These are phyloP conservation scores for Cladobotryum mycophilum DNA, from an alignment of 2,329 filamentous ascomycete species.

Conservation along the genomic window DNA sequence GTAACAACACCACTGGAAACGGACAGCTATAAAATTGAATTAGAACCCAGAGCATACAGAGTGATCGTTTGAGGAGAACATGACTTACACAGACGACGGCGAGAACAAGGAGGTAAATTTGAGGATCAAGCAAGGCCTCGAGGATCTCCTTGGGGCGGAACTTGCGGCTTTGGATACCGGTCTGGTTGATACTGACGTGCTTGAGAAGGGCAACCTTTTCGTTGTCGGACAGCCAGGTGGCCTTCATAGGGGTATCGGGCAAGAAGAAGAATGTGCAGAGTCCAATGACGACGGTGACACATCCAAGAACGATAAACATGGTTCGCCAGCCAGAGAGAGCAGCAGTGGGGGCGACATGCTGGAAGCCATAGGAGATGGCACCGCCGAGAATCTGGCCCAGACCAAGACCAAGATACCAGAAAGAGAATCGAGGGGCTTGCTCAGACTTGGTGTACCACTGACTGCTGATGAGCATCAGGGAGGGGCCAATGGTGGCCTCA, in stretches of 20 bases:
- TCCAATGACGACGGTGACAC: conserved; percentile 31
- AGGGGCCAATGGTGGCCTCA: conserved; percentile 54
- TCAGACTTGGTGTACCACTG: conserved; percentile 58
- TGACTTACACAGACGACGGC: conserved; percentile 40
- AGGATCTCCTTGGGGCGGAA: conserved; percentile 47
- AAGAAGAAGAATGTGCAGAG: conserved; percentile 27
- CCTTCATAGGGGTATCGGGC: conserved; percentile 41
- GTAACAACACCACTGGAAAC: conserved; percentile 49
- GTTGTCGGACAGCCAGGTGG: conserved; percentile 38
- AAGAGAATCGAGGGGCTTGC: conserved; percentile 51
- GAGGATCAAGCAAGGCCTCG: conserved; percentile 46
- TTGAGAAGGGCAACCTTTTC: conserved; percentile 45
- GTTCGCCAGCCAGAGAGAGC: conserved; percentile 59
- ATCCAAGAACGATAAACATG: conserved; percentile 64
- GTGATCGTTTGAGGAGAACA: not conserved
- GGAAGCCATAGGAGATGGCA: conserved; percentile 56
- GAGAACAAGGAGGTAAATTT: conserved; percentile 44
- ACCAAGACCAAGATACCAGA: conserved; percentile 57
- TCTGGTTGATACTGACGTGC: conserved; percentile 52
- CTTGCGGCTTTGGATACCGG: conserved; percentile 47
- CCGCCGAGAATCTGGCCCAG: conserved; percentile 57
- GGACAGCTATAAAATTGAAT: conserved; percentile 29
- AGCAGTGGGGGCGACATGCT: conserved; percentile 46
- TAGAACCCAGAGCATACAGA: not conserved
- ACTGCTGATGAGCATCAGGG: conserved; percentile 54